A percentile compares a stretch with the other conserved stretches of the same genome.
phyloP scores from a whole-genome alignment of 2,329 filamentous ascomycete species.

The Myriosclerotinia curreyana region DNA sequence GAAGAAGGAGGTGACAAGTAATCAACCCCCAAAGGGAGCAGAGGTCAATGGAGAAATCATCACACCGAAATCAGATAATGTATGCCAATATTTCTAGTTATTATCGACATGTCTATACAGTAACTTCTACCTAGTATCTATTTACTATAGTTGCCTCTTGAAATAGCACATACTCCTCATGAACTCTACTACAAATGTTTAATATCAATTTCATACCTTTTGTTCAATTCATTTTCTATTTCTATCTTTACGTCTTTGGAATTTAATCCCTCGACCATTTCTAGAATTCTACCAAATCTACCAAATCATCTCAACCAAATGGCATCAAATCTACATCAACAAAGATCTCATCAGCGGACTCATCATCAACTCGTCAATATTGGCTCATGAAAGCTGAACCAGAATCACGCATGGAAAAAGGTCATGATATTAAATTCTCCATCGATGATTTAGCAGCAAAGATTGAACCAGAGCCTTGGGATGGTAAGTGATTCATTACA shows the following conservation, averaged over 20 bases:
- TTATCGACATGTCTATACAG: too few species aligned
- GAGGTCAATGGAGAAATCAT: constrained; percentile 2
- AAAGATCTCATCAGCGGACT: neutral
- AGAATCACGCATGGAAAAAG: constrained; percentile 80
- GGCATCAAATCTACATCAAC: constrained; percentile 18
- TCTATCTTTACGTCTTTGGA: neutral
- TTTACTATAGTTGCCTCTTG: neutral
- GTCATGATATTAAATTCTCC: constrained; percentile 85
- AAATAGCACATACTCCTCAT: neutral
- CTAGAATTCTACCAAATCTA: constrained; percentile 20
- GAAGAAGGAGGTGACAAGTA: constrained; percentile 1
- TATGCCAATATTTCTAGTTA: too few species aligned
- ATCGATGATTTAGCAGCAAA: constrained; percentile 82
- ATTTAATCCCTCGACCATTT: constrained; percentile 10
- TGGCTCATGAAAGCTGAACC: constrained; percentile 90
- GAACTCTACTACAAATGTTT: neutral
- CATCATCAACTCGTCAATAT: constrained; percentile 48
- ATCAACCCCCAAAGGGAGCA: constrained; percentile 14
- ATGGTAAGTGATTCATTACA: constrained; percentile 56
- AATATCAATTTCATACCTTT: neutral
- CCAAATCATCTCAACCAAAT: constrained; percentile 18
- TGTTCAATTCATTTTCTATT: neutral
- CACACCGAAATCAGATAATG: constrained; percentile 3
- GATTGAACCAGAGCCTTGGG: constrained; percentile 81
- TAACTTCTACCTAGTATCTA: neutral